These are phyloP conservation scores for Vairimorpha necatrix DNA, from an alignment of 371 early-diverging fungal genomes.

Conservation along the genomic window DNA sequence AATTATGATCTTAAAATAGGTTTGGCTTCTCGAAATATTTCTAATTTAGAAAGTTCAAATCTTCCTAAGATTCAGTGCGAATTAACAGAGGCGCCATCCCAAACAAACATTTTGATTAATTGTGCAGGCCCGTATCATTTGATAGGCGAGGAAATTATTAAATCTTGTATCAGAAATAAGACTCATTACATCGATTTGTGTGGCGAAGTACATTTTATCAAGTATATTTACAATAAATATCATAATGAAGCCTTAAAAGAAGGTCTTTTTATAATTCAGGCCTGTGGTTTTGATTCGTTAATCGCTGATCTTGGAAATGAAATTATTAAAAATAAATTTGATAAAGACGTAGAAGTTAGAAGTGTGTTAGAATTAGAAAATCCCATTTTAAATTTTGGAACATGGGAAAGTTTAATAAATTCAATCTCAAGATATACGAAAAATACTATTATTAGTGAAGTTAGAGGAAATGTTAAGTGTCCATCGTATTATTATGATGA, in stretches of 20 bases:
- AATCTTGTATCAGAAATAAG: conserved; percentile 71
- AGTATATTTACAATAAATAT: conserved; percentile 69
- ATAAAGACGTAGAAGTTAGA: conserved; percentile 18
- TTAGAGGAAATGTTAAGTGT: neutral
- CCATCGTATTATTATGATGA: conserved; percentile 34
- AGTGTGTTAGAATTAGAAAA: conserved; percentile 62
- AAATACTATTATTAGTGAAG: conserved; percentile 7
- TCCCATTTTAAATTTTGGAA: conserved; percentile 58
- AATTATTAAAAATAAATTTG: conserved; percentile 56
- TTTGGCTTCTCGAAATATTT: conserved; percentile 69
- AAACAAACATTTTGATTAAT: conserved; percentile 72
- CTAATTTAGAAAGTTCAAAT: conserved; percentile 63
- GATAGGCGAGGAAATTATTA: conserved; percentile 73
- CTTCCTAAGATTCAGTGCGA: conserved; percentile 69
- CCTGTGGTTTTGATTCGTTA: conserved; percentile 82
- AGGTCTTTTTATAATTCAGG: conserved; percentile 71
- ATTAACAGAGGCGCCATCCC: conserved; percentile 67
- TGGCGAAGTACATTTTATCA: conserved; percentile 74
- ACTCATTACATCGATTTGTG: conserved; percentile 85
- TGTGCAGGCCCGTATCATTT: conserved; percentile 77
- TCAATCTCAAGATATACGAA: conserved; percentile 1
- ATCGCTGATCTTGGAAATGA: conserved; percentile 71
- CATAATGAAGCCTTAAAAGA: conserved; percentile 69
- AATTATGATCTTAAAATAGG: conserved; percentile 65
- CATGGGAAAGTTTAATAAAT: conserved; percentile 63